Evolutionary conservation across 257 asterid genomes (phyloP).

Genomic region (Solanum clarkiae): DNA sequence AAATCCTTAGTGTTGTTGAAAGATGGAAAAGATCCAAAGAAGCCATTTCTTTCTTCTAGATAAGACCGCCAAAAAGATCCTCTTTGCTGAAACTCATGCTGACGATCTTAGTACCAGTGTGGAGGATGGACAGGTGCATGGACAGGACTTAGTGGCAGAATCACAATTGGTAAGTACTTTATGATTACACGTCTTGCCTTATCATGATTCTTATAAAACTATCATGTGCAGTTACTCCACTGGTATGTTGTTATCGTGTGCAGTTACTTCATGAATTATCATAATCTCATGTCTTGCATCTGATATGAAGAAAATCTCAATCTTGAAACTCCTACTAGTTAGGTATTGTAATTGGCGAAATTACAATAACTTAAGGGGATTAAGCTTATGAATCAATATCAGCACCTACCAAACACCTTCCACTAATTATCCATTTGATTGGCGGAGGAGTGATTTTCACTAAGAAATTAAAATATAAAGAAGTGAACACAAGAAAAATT

Average conservation of each 20-base stretch:
- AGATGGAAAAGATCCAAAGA: slow-evolving; percentile 76
- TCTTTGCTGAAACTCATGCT: slow-evolving; percentile 85
- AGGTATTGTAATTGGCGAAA: background rate
- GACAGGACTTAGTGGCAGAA: slow-evolving; percentile 79
- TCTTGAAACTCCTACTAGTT: background rate
- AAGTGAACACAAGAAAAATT: background rate
- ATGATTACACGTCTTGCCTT: background rate
- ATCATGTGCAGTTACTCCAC: too few relatives aligned
- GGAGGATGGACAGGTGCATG: slow-evolving; percentile 97
- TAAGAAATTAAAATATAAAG: background rate
- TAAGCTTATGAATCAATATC: background rate
- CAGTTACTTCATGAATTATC: background rate
- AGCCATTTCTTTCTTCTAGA: slow-evolving; percentile 66
- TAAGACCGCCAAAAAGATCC: slow-evolving; percentile 60
- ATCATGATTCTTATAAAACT: too few relatives aligned
- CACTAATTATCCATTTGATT: background rate
- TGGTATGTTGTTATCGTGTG: background rate
- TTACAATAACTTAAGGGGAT: background rate
- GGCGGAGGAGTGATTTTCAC: background rate
- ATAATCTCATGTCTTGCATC: background rate
- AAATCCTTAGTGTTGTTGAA: slow-evolving; percentile 81
- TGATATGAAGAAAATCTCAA: background rate
- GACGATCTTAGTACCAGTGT: slow-evolving; percentile 92
- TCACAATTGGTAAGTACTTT: slow-evolving; percentile 54
- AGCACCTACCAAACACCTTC: background rate